These are phyloP conservation scores for Botrytis porri DNA, from an alignment of 2,329 filamentous ascomycete genomes.

Conservation along the genomic window DNA sequence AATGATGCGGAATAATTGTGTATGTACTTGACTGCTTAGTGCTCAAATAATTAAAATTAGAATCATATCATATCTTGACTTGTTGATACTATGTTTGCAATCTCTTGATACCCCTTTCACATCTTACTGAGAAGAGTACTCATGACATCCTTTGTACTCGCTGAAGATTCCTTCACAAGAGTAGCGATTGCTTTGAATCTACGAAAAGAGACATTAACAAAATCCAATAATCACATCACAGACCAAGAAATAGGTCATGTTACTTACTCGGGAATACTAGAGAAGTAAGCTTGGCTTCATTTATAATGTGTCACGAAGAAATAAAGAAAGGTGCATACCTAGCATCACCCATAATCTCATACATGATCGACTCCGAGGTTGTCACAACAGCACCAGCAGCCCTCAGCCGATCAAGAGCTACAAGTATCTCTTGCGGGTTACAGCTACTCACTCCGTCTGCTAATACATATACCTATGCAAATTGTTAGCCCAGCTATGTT, in stretches of 20 bases:
- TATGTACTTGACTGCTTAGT: background rate
- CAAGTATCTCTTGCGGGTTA: conserved; percentile 74
- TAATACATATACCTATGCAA: conserved; percentile 59
- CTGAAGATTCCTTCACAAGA: conserved; percentile 74
- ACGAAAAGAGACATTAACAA: background rate
- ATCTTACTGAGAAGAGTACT: conserved; percentile 63
- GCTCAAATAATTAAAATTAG: background rate
- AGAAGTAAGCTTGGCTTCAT: background rate
- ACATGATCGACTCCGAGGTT: conserved; percentile 84
- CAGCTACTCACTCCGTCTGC: conserved; percentile 88
- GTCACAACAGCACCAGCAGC: conserved; percentile 76
- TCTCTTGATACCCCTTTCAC: background rate
- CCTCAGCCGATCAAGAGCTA: conserved; percentile 75
- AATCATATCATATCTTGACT: background rate
- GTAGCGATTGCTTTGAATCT: conserved; percentile 63
- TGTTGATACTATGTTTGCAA: background rate
- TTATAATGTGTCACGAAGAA: background rate
- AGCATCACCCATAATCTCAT: conserved; percentile 86
- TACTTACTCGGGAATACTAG: conserved; percentile 55
- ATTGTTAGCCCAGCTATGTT: background rate
- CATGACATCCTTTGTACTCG: conserved; percentile 67
- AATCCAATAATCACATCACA: background rate
- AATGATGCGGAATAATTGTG: background rate
- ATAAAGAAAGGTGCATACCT: conserved; percentile 25
- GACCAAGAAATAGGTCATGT: background rate